Conservation (phyloP, 1,284 basidiomycete species). For the Trichosporon faecale region DNA sequence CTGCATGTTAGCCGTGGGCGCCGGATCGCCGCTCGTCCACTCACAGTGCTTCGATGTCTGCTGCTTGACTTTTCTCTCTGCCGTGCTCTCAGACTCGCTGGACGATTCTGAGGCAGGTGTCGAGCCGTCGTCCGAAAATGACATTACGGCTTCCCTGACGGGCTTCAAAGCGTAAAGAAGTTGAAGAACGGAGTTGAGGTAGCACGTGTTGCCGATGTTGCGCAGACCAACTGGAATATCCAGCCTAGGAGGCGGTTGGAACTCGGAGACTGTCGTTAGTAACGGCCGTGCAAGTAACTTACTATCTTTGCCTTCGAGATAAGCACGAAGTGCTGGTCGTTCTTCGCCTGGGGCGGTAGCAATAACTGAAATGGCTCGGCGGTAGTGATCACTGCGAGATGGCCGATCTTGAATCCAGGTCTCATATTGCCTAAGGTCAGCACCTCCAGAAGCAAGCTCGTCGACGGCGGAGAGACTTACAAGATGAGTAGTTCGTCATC, state of each 20-base stretch:
- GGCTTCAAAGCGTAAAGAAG: conserved; percentile 48
- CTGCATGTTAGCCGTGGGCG: conserved; percentile 25
- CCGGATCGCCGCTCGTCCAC: background rate
- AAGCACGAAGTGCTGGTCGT: conserved; percentile 38
- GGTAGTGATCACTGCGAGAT: conserved; percentile 40
- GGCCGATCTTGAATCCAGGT: conserved; percentile 25
- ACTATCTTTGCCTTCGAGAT: conserved; percentile 31
- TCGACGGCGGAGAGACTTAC: conserved; percentile 26
- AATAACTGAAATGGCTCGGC: conserved; percentile 40
- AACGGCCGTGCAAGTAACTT: background rate
- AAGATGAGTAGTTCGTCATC: conserved; percentile 39
- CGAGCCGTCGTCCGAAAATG: conserved; percentile 27
- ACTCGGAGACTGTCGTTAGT: conserved; percentile 23
- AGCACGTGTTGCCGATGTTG: conserved; percentile 53
- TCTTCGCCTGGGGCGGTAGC: conserved; percentile 43
- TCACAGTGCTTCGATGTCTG: conserved; percentile 39
- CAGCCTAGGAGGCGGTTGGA: conserved; percentile 31
- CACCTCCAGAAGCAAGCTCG: conserved; percentile 19
- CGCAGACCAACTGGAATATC: conserved; percentile 50
- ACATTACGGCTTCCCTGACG: conserved; percentile 44
- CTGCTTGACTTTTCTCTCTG: conserved; percentile 22
- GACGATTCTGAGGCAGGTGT: background rate
- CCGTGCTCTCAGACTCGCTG: conserved; percentile 10
- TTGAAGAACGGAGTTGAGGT: conserved; percentile 49
- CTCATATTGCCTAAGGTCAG: conserved; percentile 44